phyloP scores from a whole-genome alignment of 768 basidiomycete genomes.

The Ramaria sp. region DNA sequence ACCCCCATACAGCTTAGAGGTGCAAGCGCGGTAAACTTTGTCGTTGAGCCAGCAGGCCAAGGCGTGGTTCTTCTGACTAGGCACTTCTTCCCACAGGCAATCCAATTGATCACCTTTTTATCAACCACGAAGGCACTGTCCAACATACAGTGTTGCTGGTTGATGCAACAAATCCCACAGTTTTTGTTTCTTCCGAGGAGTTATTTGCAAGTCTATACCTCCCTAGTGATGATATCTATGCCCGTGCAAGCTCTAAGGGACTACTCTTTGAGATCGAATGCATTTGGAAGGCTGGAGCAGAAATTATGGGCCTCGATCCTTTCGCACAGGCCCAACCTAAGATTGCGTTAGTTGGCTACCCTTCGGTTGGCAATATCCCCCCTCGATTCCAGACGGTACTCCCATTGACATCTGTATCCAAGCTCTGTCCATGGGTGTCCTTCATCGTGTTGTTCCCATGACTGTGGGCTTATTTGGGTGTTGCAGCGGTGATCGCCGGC shows the following conservation, averaged over 20 bases:
- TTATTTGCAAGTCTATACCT: conserved; percentile 30
- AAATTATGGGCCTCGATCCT: conserved; percentile 54
- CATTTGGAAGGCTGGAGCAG: conserved; percentile 45
- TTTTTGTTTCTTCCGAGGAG: conserved; percentile 42
- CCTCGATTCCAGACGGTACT: conserved; percentile 16
- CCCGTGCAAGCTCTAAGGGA: conserved; percentile 15
- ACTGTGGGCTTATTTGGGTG: conserved; percentile 61
- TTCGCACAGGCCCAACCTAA: conserved; percentile 58
- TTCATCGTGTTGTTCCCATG: conserved; percentile 64
- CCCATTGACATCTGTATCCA: conserved; percentile 42
- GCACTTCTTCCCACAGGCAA: conserved; percentile 55
- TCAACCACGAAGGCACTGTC: conserved; percentile 14
- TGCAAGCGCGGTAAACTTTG: too few species aligned
- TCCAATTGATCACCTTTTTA: conserved; percentile 32
- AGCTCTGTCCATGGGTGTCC: conserved; percentile 60
- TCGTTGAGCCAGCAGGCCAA: too few species aligned
- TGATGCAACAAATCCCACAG: conserved; percentile 67
- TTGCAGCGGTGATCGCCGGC: conserved; percentile 42
- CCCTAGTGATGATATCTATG: conserved; percentile 20
- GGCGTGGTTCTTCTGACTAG: too few species aligned
- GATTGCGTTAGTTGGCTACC: conserved; percentile 44
- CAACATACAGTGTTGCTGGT: conserved; percentile 40
- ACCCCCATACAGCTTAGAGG: too few species aligned
- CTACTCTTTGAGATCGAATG: conserved; percentile 27
- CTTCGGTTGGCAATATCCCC: background rate